Conservation (phyloP, 306 rosid genomes). For the Pterocarpus macrocarpus region DNA sequence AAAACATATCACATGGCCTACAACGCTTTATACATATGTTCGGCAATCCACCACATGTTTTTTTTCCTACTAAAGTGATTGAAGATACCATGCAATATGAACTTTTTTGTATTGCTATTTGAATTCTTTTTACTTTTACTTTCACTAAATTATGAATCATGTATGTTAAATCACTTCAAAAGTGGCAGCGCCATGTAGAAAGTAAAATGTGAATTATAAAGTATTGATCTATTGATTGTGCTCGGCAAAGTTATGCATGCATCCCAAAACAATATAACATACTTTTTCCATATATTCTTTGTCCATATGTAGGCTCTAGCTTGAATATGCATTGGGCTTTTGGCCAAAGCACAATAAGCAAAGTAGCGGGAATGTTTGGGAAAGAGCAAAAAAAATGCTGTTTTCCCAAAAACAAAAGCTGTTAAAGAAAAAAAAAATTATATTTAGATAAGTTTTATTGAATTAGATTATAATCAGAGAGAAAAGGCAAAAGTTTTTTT, state of each 20-base stretch:
- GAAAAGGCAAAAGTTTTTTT: no score
- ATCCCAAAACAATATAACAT: neutral
- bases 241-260: neutral
- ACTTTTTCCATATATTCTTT: neutral
- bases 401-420: no score
- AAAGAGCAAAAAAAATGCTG: no score
- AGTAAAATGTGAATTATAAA: neutral
- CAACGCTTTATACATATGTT: neutral
- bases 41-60: neutral
- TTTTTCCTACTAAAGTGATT: neutral
- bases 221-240: neutral
- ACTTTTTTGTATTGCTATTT: neutral
- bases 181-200: neutral
- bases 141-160: neutral
- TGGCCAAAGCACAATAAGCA: neutral
- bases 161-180: constrained; percentile 13
- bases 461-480: no score
- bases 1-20: neutral
- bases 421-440: no score
- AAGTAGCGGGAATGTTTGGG: no score
- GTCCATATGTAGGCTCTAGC: neutral
- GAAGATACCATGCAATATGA: neutral
- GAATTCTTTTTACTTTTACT: neutral
- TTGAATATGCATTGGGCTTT: neutral
- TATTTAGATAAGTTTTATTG: no score